Base-by-base conservation (phyloP, 169 alveolate species). In the Babesia sp. region DNA sequence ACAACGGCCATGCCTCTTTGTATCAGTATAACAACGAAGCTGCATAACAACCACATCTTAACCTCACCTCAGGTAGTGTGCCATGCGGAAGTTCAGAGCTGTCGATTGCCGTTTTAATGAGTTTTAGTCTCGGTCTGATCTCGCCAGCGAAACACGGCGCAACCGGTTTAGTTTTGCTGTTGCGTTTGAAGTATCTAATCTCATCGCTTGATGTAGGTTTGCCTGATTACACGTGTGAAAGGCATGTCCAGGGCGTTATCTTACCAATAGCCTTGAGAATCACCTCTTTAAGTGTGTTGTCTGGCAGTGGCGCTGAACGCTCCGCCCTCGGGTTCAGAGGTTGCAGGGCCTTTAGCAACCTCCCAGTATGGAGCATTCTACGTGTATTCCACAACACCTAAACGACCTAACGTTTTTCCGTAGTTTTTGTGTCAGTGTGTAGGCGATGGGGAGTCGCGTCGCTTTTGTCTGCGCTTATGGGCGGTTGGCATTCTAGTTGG, bases 61-160 rank as follows among this genome's bases (percentile, higher is more conserved):
- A 20, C 12, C 66, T 26, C 20, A 80, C 88, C 88, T 80, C 88
- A 1, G 88, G 88, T 22, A 80, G n/a, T 2, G 66, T 51, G 14
- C 69, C 44, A 14, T 26, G 50, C 7, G 88, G 88, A 26, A 80
- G 50, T 4, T 51, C 67, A 24, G 39, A n/a, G 66, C 28, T 36
- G 28, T 64, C 69, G 9, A 80, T 20, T 6, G 83, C 75, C 0
- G 85, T n/a, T 1, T 79, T 57, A 24, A 69, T 33, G 20, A 80
- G 66, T 44, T 63, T 71, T 18, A 88, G 68, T 78, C 80, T 84
- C 20, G 93, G 93, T 31, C 80, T 84, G 51, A 84, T 78, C 41
- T 85, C 85, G 33, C 86, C 90, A 44, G 76, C 80, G 41, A 88
- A 79, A 22, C 75, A 57, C 12, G 93, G 93, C 9, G 93, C 88